Base-by-base conservation (phyloP, 345 rosid species). In the Arabidopsis arenosa region DNA sequence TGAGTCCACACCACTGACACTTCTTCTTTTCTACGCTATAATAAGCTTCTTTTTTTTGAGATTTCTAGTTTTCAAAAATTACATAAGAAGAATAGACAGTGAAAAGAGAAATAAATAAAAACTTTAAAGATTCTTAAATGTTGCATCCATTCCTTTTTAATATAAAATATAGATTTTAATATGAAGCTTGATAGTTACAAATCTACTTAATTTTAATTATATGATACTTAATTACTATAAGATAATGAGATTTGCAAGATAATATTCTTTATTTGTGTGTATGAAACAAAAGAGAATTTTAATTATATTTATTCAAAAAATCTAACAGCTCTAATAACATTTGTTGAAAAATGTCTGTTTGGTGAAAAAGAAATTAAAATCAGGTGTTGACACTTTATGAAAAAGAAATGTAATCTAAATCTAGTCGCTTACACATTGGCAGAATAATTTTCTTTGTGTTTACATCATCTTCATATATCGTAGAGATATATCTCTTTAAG, bases 1-100 rank as follows among this genome's bases (percentile, higher is more conserved):
- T 30, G 53, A 51, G 23, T 73, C 76, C 61, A 48, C 53, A 61
- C 60, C 56, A 71, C 48, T 5, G 47, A 57, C 47, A 12, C 66
- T 33, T 58, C 33, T 32, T 21, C 18, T 10, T 28, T 33, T 63
- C 58, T 62, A 63, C 26, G 70, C 55, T 48, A 11, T 26, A 18
- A 18, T 18, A 21, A 44, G 17, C 4, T n/a, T 63, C 26, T 2
- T 21, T n/a, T 33, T 3, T 1, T 26, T 56, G 45, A 44, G 17
- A 32, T 26, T 30, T 43, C 12, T 36, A 39, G 13, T 17, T 52
- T 53, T 60, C 15, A 60, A 37, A 36, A 18, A 5, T 18, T 60
- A 36, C 65, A 60, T 15, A 17, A 10, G 33, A 61, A 60, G 33
- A 61, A 60, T 2, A 11, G 4, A 5, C n/a, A 15, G 6, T 47